Evolutionary conservation across 495 filamentous ascomycete genomes (phyloP).

Genomic region (Podospora pseudoanserina): DNA sequence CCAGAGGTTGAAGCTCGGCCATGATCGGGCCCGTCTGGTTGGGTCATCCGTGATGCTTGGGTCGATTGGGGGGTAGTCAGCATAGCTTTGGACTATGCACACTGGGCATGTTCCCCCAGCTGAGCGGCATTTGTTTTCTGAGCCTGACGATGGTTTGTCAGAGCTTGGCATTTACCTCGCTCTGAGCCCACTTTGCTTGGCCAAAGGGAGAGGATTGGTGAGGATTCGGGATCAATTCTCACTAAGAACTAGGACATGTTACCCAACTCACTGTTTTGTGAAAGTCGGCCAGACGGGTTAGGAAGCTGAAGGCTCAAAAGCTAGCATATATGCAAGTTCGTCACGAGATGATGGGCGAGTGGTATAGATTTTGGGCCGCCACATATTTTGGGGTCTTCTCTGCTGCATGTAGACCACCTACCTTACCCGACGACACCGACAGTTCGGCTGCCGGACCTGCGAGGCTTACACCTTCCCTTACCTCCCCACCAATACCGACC

Average conservation of each 20-base stretch:
- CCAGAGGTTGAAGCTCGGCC: background rate
- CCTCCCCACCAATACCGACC: background rate
- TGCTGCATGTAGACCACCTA: background rate
- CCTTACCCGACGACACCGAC: background rate
- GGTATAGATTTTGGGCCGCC: background rate
- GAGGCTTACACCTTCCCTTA: background rate
- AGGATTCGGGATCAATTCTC: background rate
- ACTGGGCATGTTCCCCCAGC: background rate
- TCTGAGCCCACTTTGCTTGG: background rate
- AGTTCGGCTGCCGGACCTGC: background rate
- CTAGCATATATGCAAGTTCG: background rate
- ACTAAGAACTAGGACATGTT: background rate
- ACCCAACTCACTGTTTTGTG: background rate
- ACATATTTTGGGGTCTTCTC: background rate
- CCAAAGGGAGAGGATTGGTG: background rate
- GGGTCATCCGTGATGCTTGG: background rate
- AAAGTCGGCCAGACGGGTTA: background rate
- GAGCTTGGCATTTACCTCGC: background rate
- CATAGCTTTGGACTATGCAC: background rate
- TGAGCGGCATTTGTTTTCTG: background rate
- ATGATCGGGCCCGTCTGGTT: background rate
- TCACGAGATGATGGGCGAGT: background rate
- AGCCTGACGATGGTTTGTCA: background rate
- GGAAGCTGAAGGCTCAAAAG: background rate
- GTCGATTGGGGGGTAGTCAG: background rate